phyloP scores from a whole-genome alignment of 2,329 filamentous ascomycete genomes.

The Zasmidium citrigriseum region DNA sequence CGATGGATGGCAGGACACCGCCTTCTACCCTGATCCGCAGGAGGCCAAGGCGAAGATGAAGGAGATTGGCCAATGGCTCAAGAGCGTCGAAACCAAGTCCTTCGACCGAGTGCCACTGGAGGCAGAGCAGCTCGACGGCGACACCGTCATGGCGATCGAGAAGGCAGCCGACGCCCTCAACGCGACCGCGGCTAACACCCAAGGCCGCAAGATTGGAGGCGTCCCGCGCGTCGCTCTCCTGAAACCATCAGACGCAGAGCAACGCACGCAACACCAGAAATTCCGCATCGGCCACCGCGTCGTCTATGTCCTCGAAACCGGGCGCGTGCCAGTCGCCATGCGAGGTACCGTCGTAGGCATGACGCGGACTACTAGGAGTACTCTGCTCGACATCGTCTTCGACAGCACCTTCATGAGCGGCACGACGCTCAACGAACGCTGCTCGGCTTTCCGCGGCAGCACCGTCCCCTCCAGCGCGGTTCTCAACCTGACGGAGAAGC shows the following conservation, averaged over 20 bases:
- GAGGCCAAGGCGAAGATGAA: constrained; percentile 79
- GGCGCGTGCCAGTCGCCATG: constrained; percentile 90
- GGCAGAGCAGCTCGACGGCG: constrained; percentile 92
- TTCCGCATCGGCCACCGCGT: constrained; percentile 88
- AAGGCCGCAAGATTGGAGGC: constrained; percentile 70
- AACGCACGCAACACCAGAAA: constrained; percentile 79
- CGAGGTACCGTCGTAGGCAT: constrained; percentile 93
- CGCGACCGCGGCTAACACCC: constrained; percentile 47
- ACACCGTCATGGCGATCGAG: constrained; percentile 80
- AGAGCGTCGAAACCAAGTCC: constrained; percentile 83
- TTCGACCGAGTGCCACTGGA: constrained; percentile 96
- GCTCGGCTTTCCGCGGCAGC: constrained; percentile 89
- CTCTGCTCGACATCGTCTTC: constrained; percentile 88
- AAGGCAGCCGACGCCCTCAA: constrained; percentile 67
- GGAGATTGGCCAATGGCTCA: constrained; percentile 92
- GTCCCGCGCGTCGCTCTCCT: constrained; percentile 86
- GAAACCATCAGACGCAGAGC: constrained; percentile 94
- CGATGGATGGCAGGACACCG: constrained; percentile 79
- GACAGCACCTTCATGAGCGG: constrained; percentile 97
- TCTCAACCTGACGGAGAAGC: constrained; percentile 79
- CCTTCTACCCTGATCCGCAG: constrained; percentile 76
- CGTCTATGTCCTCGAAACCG: constrained; percentile 88
- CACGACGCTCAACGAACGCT: constrained; percentile 85
- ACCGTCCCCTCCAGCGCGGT: constrained; percentile 87
- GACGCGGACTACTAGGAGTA: constrained; percentile 79